Evolutionary conservation across 2,329 filamentous ascomycete genomes (phyloP), one percentile per base, ranked within the genome.

Genomic region (Colletotrichum chrysophilum): DNA sequence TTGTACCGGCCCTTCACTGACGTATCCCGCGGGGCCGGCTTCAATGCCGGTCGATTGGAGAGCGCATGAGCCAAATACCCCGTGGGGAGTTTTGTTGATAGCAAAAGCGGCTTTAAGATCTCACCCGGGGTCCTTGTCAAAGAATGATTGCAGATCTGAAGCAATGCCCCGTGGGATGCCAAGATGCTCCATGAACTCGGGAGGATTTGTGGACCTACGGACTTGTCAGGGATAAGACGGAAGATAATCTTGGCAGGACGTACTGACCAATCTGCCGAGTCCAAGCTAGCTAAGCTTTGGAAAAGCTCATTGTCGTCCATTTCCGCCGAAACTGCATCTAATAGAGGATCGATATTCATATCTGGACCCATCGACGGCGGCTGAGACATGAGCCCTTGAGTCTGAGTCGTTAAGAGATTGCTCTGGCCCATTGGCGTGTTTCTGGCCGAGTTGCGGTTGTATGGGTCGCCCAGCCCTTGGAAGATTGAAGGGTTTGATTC

Each of bases 171-270:
- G 26, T 28, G 67, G 16, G 26, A 73, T 56, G 6, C 70, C 70
- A 18, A 73, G 55, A 28, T 73, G 70, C 36, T 62, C 28, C 70
- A 73, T 67, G 55, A 73, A 73, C 16, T 73, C 70, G 26, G 70
- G 55, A 9, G 70, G 70, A 52, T 73, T 73, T 28, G 64, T 65
- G 13, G 70, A 73, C 70, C 70, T 72, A 14, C 8, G 30, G 26
- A 36, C 12, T 14, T 16, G 24, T 32, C 24, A 43, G 9, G 12
- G 26, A 18, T 26, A 21, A 52, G 24, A 24, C 14, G 52, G 24
- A 56, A 56, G 52, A 14, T 16, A 18, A 28, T 21, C 43, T 48
- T 48, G 18, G 43, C 43, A 10, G 24, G 52, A 56, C 2, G 21
- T 56, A 64, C 38, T 43, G 32, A 66, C 70, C 70, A 71, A 38